phyloP scores from a whole-genome alignment of 495 filamentous ascomycete species.

The Apodospora peruviana region DNA sequence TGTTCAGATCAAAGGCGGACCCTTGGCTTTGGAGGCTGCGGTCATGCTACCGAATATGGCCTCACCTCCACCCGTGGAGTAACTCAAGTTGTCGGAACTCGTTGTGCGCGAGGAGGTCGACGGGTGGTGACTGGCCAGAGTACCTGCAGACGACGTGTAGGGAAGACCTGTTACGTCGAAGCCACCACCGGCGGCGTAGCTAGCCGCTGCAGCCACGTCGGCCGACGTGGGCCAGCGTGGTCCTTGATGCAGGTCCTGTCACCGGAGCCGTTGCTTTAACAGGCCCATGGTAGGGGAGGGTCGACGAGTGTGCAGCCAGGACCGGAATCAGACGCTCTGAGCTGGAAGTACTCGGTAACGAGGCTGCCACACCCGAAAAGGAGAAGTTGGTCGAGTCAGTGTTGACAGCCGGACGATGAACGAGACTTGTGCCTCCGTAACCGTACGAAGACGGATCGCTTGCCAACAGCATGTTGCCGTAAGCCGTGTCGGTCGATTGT shows the following conservation, averaged over 20 bases:
- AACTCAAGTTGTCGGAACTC: too few species aligned
- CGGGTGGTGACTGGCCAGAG: constrained; percentile 4
- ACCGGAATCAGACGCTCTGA: constrained; percentile 35
- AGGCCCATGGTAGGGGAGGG: constrained; percentile 22
- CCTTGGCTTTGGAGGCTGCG: constrained; percentile 17
- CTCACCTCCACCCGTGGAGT: constrained; percentile 9
- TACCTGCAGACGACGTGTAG: constrained; percentile 3
- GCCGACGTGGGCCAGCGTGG: too few species aligned
- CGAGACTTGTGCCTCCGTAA: constrained; percentile 20
- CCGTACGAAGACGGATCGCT: constrained; percentile 3
- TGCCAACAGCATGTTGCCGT: constrained; percentile 24
- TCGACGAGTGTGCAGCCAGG: constrained; percentile 22
- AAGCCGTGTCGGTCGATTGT: constrained; percentile 16
- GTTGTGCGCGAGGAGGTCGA: not conserved
- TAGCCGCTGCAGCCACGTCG: constrained; percentile 18
- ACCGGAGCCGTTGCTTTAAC: constrained; percentile 9
- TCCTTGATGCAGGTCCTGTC: too few species aligned
- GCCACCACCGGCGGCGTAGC: constrained; percentile 5
- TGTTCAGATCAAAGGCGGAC: constrained; percentile 12
- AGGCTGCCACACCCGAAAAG: constrained; percentile 34
- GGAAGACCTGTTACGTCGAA: constrained; percentile 10
- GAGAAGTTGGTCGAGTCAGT: constrained; percentile 32
- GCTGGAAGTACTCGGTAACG: constrained; percentile 24
- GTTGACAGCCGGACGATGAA: constrained; percentile 29
- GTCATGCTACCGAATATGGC: constrained; percentile 16